Evolutionary conservation across 257 asterid genomes (phyloP).

Genomic region (Solanum piurae): DNA sequence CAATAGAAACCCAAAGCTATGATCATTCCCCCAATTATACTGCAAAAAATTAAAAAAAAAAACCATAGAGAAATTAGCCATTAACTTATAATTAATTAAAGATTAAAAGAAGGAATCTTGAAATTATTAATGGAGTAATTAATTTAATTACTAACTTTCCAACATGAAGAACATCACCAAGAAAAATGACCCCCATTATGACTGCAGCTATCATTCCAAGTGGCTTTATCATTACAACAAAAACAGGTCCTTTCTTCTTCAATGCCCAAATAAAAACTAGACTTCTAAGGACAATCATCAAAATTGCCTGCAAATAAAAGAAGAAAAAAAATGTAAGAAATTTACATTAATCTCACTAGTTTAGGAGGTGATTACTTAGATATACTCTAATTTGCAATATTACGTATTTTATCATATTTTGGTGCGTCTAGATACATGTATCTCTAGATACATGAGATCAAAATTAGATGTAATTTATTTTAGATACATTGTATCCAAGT

Average conservation of each 20-base stretch:
- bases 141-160: constrained; percentile 26
- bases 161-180: constrained; percentile 38
- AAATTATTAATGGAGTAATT: no score
- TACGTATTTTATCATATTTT: no score
- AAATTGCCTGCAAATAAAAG: background rate
- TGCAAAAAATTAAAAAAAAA: background rate
- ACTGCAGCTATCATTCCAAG: constrained; percentile 41
- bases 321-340: background rate
- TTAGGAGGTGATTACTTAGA: no score
- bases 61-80: background rate
- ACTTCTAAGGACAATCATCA: background rate
- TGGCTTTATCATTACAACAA: constrained; percentile 39
- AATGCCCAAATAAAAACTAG: constrained; percentile 29
- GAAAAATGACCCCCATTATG: constrained; percentile 35
- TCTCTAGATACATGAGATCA: no score
- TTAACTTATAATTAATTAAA: background rate
- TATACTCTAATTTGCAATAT: no score
- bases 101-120: background rate
- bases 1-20: constrained; percentile 18
- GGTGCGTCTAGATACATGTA: no score
- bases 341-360: no score
- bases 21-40: constrained; percentile 11
- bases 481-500: no score
- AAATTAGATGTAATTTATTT: no score
- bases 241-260: constrained; percentile 40